Conservation (phyloP, 2,329 filamentous ascomycete genomes). For the Alternaria dauci region DNA sequence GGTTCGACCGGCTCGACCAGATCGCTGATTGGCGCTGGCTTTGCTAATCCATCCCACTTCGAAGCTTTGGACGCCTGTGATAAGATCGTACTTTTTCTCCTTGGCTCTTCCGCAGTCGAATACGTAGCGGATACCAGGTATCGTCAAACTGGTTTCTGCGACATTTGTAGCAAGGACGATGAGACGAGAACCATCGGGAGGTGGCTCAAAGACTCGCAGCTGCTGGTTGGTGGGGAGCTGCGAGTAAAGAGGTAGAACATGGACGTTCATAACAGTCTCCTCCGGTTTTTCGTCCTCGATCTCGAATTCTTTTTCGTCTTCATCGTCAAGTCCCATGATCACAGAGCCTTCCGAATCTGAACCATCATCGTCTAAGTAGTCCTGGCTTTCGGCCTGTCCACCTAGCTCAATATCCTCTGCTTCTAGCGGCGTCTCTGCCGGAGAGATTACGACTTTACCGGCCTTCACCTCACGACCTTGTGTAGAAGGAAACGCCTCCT, state of each 20-base stretch:
- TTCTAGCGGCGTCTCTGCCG: constrained; percentile 80
- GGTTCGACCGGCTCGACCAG: constrained; percentile 93
- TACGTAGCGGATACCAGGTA: constrained; percentile 92
- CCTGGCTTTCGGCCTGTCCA: constrained; percentile 40
- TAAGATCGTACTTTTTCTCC: constrained; percentile 86
- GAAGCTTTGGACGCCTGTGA: constrained; percentile 93
- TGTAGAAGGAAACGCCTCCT: constrained; percentile 67
- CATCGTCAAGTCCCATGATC: constrained; percentile 67
- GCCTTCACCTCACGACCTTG: constrained; percentile 60
- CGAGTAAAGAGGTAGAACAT: constrained; percentile 93
- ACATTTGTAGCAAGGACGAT: constrained; percentile 96
- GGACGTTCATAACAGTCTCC: constrained; percentile 71
- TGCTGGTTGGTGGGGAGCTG: constrained; percentile 90
- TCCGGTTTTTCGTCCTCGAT: constrained; percentile 70
- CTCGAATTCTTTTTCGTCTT: constrained; percentile 70
- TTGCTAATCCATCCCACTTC: constrained; percentile 98
- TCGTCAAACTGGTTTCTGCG: constrained; percentile 95
- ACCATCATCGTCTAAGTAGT: constrained; percentile 55
- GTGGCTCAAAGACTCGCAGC: constrained; percentile 84
- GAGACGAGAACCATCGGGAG: constrained; percentile 81
- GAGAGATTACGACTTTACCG: constrained; percentile 76
- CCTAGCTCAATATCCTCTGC: constrained; percentile 88
- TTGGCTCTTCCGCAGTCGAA: constrained; percentile 95
- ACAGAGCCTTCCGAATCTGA: constrained; percentile 66
- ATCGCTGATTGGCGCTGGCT: constrained; percentile 88